Evolutionary conservation across 352 stramenopile genomes (phyloP).

Genomic region (Phytophthora niederhauseri): DNA sequence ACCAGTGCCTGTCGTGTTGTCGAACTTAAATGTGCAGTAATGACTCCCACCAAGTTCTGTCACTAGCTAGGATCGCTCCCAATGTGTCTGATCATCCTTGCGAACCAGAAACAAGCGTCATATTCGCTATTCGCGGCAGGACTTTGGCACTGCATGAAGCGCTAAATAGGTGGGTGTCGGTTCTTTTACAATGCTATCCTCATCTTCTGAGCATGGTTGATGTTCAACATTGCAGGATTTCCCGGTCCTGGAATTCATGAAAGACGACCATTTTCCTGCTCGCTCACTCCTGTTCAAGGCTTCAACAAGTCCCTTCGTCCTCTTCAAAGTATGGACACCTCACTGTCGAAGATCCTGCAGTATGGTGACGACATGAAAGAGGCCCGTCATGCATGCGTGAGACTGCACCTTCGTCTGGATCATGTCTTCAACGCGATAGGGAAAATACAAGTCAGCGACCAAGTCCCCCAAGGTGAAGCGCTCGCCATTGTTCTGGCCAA

Average conservation of each 20-base stretch:
- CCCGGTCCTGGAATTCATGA: background rate
- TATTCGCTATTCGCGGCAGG: background rate
- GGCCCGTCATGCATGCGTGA: constrained; percentile 3
- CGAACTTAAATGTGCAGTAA: no score
- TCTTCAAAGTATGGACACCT: background rate
- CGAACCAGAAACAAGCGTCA: background rate
- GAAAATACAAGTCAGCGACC: constrained; percentile 1
- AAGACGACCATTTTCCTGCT: background rate
- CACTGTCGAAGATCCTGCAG: constrained; percentile 1
- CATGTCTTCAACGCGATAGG: constrained; percentile 1
- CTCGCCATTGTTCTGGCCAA: constrained; percentile 1
- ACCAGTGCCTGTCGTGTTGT: no score
- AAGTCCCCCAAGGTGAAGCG: constrained; percentile 1
- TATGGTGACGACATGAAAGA: constrained; percentile 3
- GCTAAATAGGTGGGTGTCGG: background rate
- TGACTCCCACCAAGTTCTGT: background rate
- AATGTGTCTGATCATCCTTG: background rate
- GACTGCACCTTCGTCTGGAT: constrained; percentile 2
- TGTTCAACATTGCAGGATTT: background rate
- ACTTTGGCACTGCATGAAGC: background rate
- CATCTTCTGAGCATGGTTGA: background rate
- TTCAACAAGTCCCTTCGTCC: background rate
- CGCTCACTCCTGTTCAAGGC: background rate
- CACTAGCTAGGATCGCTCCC: background rate
- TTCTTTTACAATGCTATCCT: background rate